Conservation (phyloP, 345 rosid species). For the Gossypioides kirkii region DNA sequence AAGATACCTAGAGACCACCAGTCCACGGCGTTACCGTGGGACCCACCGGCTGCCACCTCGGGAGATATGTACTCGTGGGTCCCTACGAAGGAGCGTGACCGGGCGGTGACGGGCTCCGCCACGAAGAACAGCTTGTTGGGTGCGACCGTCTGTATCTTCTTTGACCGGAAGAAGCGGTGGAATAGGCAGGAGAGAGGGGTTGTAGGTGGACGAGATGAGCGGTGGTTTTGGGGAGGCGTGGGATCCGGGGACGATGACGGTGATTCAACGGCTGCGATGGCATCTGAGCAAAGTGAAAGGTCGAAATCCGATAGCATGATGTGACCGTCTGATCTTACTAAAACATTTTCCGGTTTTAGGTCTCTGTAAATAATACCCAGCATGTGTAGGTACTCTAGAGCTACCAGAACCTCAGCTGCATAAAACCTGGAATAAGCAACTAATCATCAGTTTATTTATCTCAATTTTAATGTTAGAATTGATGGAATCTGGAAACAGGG, state of each 20-base stretch:
- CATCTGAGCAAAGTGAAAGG: constrained; percentile 72
- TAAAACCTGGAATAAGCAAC: constrained; percentile 52
- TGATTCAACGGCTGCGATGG: constrained; percentile 79
- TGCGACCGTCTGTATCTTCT: constrained; percentile 45
- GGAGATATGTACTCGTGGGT: constrained; percentile 96
- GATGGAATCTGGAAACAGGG: background rate
- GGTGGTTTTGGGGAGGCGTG: constrained; percentile 17
- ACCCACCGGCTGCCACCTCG: constrained; percentile 82
- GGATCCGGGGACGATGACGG: constrained; percentile 43
- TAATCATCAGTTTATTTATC: no score
- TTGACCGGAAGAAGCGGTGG: constrained; percentile 54
- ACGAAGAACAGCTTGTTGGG: constrained; percentile 61
- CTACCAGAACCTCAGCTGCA: constrained; percentile 84
- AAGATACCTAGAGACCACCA: constrained; percentile 95
- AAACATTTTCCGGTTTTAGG: constrained; percentile 84
- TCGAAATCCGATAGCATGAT: constrained; percentile 97
- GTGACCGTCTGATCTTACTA: constrained; percentile 93
- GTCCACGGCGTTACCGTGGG: constrained; percentile 89
- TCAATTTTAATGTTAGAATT: background rate
- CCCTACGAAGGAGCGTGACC: constrained; percentile 86
- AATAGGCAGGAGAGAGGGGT: constrained; percentile 42
- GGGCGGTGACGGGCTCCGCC: constrained; percentile 83
- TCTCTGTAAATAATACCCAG: constrained; percentile 90
- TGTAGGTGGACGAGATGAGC: constrained; percentile 22
- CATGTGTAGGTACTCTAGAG: constrained; percentile 82